Evolutionary conservation across 768 basidiomycete genomes (phyloP).

Genomic region (Porpolomopsis calyptriformis): DNA sequence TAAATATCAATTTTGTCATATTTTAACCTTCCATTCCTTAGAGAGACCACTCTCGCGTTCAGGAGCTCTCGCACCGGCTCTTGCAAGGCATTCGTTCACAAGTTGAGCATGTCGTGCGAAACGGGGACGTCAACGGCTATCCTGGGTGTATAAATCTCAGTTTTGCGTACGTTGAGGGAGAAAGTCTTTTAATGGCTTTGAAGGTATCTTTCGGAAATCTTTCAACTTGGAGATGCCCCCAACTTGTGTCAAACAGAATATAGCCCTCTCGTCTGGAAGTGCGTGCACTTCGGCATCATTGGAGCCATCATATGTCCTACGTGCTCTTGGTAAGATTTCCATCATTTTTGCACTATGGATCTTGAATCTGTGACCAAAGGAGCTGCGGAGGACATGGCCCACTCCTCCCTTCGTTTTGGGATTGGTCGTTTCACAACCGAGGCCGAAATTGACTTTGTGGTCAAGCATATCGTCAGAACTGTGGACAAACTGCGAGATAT

Average conservation of each 20-base stretch:
- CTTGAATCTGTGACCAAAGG: constrained; percentile 31
- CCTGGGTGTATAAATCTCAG: constrained; percentile 93
- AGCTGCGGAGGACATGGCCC: constrained; percentile 98
- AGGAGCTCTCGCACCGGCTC: constrained; percentile 67
- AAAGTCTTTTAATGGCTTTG: constrained; percentile 93
- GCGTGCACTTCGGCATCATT: constrained; percentile 98
- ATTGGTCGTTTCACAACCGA: constrained; percentile 98
- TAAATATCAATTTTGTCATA: constrained; percentile 1
- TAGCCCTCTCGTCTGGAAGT: constrained; percentile 94
- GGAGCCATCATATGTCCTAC: constrained; percentile 95
- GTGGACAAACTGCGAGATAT: constrained; percentile 87
- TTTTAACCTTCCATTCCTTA: constrained; percentile 19
- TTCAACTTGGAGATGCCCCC: no score
- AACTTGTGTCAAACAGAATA: constrained; percentile 48
- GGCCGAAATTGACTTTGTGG: constrained; percentile 90
- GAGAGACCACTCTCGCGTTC: constrained; percentile 73
- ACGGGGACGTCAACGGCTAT: constrained; percentile 87
- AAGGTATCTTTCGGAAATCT: constrained; percentile 43
- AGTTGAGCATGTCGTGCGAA: constrained; percentile 86
- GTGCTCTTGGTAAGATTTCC: constrained; percentile 64
- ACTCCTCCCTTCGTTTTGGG: constrained; percentile 94
- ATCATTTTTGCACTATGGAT: not conserved
- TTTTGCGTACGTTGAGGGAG: constrained; percentile 95
- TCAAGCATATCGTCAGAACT: constrained; percentile 76
- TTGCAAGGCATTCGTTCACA: constrained; percentile 70